Conservation (phyloP, 306 rosid species). For the Cucumis melo region DNA sequence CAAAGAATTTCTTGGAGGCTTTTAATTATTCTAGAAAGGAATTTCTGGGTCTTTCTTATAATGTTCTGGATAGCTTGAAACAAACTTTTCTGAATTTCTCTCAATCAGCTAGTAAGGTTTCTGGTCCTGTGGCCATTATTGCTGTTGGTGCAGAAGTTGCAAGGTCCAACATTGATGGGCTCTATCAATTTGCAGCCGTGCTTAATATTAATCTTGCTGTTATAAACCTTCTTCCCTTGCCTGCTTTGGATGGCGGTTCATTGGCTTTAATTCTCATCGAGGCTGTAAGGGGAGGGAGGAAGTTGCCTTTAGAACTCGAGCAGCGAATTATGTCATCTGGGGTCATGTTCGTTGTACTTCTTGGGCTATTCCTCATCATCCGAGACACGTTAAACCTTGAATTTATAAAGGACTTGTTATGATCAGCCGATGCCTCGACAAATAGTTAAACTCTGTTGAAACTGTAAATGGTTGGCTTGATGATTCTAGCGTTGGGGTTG, state of each 20-base stretch:
- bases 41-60: constrained; percentile 58
- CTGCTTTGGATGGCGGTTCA: constrained; percentile 84
- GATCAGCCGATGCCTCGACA: background rate
- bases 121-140: constrained; percentile 91
- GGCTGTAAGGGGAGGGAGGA: constrained; percentile 93
- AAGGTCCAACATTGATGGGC: constrained; percentile 66
- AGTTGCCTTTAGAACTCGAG: constrained; percentile 82
- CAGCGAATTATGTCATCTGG: constrained; percentile 92
- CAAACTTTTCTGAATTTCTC: constrained; percentile 79
- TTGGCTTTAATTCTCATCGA: constrained; percentile 74
- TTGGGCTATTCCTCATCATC: constrained; percentile 70
- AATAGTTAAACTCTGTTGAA: background rate
- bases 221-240: constrained; percentile 83
- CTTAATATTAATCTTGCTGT: constrained; percentile 79
- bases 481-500: background rate
- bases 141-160: constrained; percentile 96
- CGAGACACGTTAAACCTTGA: constrained; percentile 92
- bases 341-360: constrained; percentile 58
- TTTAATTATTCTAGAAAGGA: constrained; percentile 48
- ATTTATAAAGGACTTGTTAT: constrained; percentile 65
- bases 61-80: constrained; percentile 62
- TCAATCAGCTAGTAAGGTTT: constrained; percentile 76
- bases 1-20: constrained; percentile 41
- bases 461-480: background rate
- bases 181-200: constrained; percentile 79